Evolutionary conservation across 2,329 filamentous ascomycete species (phyloP).

Genomic region (Helotiales sp.): DNA sequence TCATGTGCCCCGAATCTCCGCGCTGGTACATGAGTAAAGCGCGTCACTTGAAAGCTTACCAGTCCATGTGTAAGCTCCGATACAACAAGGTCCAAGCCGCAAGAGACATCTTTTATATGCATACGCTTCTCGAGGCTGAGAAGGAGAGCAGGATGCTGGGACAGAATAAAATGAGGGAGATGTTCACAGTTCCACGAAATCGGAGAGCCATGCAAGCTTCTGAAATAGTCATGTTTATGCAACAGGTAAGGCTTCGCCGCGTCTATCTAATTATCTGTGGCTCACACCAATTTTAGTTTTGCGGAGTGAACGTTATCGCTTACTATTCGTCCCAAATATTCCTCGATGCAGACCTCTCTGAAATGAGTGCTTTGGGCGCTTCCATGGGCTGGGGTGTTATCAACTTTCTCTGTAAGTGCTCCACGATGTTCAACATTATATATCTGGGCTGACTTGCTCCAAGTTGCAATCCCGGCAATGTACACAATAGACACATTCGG

Average conservation of each 20-base stretch:
- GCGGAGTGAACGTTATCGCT: slow-evolving; percentile 58
- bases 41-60: slow-evolving; percentile 64
- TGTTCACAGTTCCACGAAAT: slow-evolving; percentile 70
- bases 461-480: slow-evolving; percentile 61
- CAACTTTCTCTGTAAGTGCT: slow-evolving; percentile 57
- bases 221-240: slow-evolving; percentile 75
- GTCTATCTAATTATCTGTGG: not conserved
- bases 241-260: slow-evolving; percentile 51
- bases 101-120: slow-evolving; percentile 68
- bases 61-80: slow-evolving; percentile 52
- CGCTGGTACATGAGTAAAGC: slow-evolving; percentile 72
- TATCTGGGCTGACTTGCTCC: not conserved
- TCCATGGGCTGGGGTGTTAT: slow-evolving; percentile 68
- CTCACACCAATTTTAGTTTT: slow-evolving; percentile 42
- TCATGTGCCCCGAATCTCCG: slow-evolving; percentile 63
- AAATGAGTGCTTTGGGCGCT: slow-evolving; percentile 58
- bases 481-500: slow-evolving; percentile 73
- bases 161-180: slow-evolving; percentile 58
- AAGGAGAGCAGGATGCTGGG: slow-evolving; percentile 18
- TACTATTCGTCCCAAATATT: slow-evolving; percentile 68
- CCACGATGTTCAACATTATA: too few relatives aligned
- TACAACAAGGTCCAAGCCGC: slow-evolving; percentile 61
- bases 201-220: slow-evolving; percentile 75
- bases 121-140: slow-evolving; percentile 67
- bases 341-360: slow-evolving; percentile 55